phyloP scores from a whole-genome alignment of 202 grass and related monocot genomes.

The Zizania palustris region DNA sequence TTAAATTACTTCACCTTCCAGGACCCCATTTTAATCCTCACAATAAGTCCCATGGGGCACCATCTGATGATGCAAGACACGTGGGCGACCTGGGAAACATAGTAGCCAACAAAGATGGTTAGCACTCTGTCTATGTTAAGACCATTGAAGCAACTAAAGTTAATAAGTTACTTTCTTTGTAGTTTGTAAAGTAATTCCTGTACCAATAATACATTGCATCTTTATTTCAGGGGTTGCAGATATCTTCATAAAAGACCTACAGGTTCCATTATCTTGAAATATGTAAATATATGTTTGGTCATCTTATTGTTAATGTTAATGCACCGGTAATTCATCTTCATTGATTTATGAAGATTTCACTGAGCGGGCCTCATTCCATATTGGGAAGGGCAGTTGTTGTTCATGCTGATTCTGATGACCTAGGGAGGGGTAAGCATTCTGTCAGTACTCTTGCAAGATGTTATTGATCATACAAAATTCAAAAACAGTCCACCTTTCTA shows the following conservation, averaged over 20 bases:
- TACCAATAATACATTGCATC: neutral
- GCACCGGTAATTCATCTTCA: slow-evolving; percentile 25
- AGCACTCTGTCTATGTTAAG: slow-evolving; percentile 9
- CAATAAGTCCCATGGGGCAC: slow-evolving; percentile 63
- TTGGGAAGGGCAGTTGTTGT: slow-evolving; percentile 68
- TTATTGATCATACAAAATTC: neutral
- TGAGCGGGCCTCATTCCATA: slow-evolving; percentile 65
- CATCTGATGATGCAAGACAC: slow-evolving; percentile 54
- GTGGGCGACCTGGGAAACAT: slow-evolving; percentile 76
- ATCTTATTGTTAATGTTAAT: slow-evolving; percentile 12
- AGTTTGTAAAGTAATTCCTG: slow-evolving; percentile 2
- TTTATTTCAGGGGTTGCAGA: slow-evolving; percentile 65
- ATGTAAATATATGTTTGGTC: slow-evolving; percentile 6
- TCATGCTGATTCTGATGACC: slow-evolving; percentile 74
- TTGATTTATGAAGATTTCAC: slow-evolving; percentile 54
- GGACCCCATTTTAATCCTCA: slow-evolving; percentile 75
- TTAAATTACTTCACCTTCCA: slow-evolving; percentile 24
- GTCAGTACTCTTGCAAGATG: slow-evolving; percentile 5
- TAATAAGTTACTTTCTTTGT: neutral
- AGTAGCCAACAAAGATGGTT: slow-evolving; percentile 63
- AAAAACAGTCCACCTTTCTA: neutral
- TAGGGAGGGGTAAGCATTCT: slow-evolving; percentile 62
- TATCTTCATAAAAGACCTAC: slow-evolving; percentile 62
- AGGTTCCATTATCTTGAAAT: slow-evolving; percentile 36
- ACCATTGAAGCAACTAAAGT: neutral